Conservation (phyloP, 2,329 filamentous ascomycete species). For the Fusarium sp. region DNA sequence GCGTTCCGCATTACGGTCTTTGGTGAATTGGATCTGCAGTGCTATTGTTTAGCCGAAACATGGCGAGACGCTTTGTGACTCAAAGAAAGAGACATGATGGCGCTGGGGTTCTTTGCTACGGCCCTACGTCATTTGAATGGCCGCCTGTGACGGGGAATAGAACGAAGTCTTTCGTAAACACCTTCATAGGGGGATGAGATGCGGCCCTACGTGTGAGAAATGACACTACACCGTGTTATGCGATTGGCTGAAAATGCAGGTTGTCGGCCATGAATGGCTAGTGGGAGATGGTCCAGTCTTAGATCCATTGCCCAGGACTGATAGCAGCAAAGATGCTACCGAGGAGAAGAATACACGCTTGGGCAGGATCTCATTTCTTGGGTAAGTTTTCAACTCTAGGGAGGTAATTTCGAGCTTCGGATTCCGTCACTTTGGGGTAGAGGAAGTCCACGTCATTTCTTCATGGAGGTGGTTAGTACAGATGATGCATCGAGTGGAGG, state of each 20-base stretch:
- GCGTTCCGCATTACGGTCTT: too few species aligned
- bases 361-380: constrained; percentile 92
- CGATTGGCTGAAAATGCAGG: neutral
- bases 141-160: too few species aligned
- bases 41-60: too few species aligned
- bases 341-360: constrained; percentile 63
- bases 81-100: too few species aligned
- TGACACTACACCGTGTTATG: neutral
- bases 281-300: neutral
- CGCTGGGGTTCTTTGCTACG: too few species aligned
- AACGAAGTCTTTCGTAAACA: too few species aligned
- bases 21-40: too few species aligned
- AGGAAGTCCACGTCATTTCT: neutral
- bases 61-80: too few species aligned
- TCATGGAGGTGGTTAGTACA: too few species aligned
- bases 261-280: neutral
- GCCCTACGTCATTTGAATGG: too few species aligned
- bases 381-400: constrained; percentile 77
- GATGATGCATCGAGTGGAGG: accelerated
- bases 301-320: constrained; percentile 10
- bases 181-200: neutral
- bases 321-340: constrained; percentile 36
- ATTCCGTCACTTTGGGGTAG: constrained; percentile 61
- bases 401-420: constrained; percentile 59
- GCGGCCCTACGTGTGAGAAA: neutral